Percentiles rank a stretch among this genome's conserved stretches.
phyloP scores from a whole-genome alignment of 208 protist genomes.

The Angomonas ambiguus region DNA sequence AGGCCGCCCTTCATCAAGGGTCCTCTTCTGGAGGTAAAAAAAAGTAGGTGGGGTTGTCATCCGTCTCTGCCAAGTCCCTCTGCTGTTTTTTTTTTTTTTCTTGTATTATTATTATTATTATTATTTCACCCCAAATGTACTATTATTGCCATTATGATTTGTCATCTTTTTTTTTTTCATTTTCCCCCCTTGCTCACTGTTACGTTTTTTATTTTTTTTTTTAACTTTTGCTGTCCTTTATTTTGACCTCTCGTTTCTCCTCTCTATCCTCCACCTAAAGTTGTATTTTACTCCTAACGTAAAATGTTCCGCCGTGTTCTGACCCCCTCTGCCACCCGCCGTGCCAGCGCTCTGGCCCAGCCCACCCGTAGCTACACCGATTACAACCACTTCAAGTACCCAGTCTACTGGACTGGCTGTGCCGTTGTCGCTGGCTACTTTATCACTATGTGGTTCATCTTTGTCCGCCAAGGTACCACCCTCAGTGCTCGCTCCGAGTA shows the following conservation, averaged over 20 bases:
- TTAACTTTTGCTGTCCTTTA: background rate
- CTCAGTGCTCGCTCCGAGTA: conserved; percentile 42
- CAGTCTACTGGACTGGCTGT: conserved; percentile 44
- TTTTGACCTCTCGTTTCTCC: conserved; percentile 16
- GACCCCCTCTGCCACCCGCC: conserved; percentile 25
- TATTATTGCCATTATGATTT: background rate
- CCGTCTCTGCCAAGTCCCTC: no score
- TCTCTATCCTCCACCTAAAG: conserved; percentile 9
- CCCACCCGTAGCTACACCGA: conserved; percentile 62
- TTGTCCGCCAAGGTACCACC: conserved; percentile 50
- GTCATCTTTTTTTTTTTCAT: background rate
- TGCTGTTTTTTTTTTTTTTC: no score
- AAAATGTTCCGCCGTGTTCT: conserved; percentile 77
- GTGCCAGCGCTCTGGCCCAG: conserved; percentile 22
- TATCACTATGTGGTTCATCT: conserved; percentile 68
- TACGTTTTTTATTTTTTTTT: background rate
- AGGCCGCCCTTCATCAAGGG: background rate
- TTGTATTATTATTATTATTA: no score
- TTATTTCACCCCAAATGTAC: no score
- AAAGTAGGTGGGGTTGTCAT: background rate
- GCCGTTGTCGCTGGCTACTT: conserved; percentile 58
- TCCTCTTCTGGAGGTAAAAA: background rate
- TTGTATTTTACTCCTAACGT: conserved; percentile 5
- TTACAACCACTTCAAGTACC: conserved; percentile 83
- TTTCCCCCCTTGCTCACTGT: background rate